These are phyloP conservation scores for Aegilops speltoides DNA, from an alignment of 176 grass and related monocot genomes.

Conservation along the genomic window DNA sequence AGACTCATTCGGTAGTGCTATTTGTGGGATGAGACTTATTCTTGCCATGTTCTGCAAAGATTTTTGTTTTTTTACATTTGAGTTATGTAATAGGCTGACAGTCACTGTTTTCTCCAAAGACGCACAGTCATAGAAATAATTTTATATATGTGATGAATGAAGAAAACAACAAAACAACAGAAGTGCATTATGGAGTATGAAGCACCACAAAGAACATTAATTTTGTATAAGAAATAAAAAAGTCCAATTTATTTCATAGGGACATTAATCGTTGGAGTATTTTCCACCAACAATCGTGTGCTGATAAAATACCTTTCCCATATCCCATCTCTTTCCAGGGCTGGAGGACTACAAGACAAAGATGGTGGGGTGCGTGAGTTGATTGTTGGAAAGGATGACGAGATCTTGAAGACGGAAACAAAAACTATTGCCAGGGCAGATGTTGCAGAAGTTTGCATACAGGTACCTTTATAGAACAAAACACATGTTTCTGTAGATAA, in stretches of 20 bases:
- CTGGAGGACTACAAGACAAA: constrained; percentile 94
- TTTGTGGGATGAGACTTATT: neutral
- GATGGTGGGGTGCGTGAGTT: constrained; percentile 79
- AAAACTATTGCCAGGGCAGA: constrained; percentile 84
- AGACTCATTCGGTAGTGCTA: neutral
- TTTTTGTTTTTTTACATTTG: neutral
- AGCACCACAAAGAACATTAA: neutral
- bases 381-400: constrained; percentile 80
- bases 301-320: neutral
- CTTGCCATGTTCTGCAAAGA: neutral
- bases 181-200: neutral
- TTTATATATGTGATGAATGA: neutral
- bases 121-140: neutral
- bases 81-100: neutral
- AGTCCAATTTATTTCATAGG: neutral
- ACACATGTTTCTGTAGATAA: neutral
- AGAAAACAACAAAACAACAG: neutral
- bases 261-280: too few relatives aligned
- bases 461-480: constrained; percentile 43
- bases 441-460: constrained; percentile 96
- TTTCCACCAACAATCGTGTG: neutral
- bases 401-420: constrained; percentile 79
- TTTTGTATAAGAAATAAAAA: neutral
- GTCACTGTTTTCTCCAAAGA: neutral
- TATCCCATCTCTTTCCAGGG: constrained; percentile 38